phyloP scores from a whole-genome alignment of 2,329 filamentous ascomycete species.

The Paracoccidioides brasiliensis region DNA sequence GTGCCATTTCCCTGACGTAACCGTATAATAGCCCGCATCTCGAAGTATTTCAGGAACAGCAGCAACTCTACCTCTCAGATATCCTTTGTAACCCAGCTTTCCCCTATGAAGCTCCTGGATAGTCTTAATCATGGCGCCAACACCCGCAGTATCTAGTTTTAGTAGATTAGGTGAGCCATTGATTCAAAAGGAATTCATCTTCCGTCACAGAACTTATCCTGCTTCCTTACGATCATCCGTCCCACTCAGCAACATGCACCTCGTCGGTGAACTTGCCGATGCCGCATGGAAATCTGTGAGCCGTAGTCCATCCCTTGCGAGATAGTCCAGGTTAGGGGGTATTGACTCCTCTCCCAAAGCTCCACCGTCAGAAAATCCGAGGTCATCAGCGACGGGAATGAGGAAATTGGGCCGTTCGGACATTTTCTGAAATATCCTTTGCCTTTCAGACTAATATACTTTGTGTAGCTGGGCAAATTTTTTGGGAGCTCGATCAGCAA shows the following conservation, averaged over 20 bases:
- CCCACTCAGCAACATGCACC: slow-evolving; percentile 54
- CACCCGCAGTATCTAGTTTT: slow-evolving; percentile 29
- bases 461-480: neutral
- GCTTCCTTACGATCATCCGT: slow-evolving; percentile 44
- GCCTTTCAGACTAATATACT: neutral
- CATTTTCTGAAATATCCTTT: neutral
- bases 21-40: slow-evolving; percentile 46
- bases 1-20: slow-evolving; percentile 54
- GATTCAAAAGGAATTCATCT: too few species aligned
- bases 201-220: too few species aligned
- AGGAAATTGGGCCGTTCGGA: slow-evolving; percentile 41
- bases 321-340: slow-evolving; percentile 49
- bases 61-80: slow-evolving; percentile 47
- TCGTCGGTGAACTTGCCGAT: slow-evolving; percentile 50
- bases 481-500: too few species aligned
- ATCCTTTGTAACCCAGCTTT: slow-evolving; percentile 51
- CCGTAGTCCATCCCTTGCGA: slow-evolving; percentile 41
- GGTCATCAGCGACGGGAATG: slow-evolving; percentile 45
- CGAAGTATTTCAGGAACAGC: slow-evolving; percentile 46
- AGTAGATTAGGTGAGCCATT: neutral
- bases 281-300: slow-evolving; percentile 55
- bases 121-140: slow-evolving; percentile 47
- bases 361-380: slow-evolving; percentile 48
- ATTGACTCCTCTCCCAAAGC: slow-evolving; percentile 49
- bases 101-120: slow-evolving; percentile 42